Base-by-base conservation (phyloP, 495 filamentous ascomycete genomes). In the Trichocladium antarcticum region DNA sequence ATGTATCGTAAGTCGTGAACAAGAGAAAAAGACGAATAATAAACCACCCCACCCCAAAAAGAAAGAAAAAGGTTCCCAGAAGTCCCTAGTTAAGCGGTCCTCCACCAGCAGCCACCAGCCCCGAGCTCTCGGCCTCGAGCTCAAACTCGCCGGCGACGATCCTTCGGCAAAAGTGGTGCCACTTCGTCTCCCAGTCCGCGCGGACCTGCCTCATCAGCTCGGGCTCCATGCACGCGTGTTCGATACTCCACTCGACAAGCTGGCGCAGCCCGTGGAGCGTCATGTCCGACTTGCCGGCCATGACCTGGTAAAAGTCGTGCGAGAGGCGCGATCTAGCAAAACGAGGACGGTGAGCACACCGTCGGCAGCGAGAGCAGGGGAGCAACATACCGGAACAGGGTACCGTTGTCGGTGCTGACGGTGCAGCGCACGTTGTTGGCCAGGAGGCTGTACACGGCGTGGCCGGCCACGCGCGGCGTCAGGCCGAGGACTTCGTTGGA, bases 401-500 rank as follows among this genome's bases (percentile, higher is more conserved):
- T 77, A 3, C 72, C 73, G 49, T 78, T 78, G 42, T 78, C 75
- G 29, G 74, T 72, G 50, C 66, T 76, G 3, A 78, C 57, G 0
- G 74, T 70, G 56, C 75, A 78, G 15, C 70, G 72, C 21, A 78
- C 67, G 42, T 73, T 66, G 45, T 73, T 68, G 8, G 73, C 73
- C 43, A 78, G 62, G 27, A 78, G 51, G 31, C 53, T 64, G 32
- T 75, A 77, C 28, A 76, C 60, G n/a, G 69, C 50, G 40, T 78
- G 75, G 14, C 70, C 68, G 17, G 64, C 64, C 37, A 74, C 68
- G 16, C 56, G 51, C 14, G 69, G 65, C 27, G 70, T 70, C n/a
- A 78, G 58, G 21, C 73, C 73, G 12, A 78, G 57, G 6, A 93
- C 76, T 64, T 93, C 88, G 60, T 95, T 95, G 5, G 83, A 89